Conservation (phyloP, 2,329 filamentous ascomycete genomes). For the Pseudocercospora crystallina region DNA sequence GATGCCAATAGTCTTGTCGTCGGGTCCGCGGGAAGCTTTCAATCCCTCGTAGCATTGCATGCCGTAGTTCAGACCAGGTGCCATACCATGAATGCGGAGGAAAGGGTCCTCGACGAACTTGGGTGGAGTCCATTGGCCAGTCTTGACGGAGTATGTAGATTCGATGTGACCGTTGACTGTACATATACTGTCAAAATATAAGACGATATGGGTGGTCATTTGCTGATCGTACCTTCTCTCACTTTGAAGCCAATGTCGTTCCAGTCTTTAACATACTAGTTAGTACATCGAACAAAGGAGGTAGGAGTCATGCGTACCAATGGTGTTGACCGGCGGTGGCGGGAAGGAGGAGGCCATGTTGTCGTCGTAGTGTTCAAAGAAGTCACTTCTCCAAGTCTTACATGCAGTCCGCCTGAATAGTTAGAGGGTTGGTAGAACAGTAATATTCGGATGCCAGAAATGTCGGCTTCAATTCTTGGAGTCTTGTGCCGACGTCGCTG, state of each 20-base stretch:
- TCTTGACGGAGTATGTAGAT: constrained; percentile 74
- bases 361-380: not conserved
- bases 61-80: constrained; percentile 92
- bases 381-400: no score
- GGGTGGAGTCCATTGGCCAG: constrained; percentile 74
- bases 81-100: constrained; percentile 90
- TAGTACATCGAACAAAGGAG: constrained; percentile 6
- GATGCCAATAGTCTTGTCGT: constrained; percentile 69
- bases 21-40: constrained; percentile 84
- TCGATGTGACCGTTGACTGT: constrained; percentile 89
- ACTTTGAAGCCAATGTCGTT: constrained; percentile 88
- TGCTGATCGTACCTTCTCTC: constrained; percentile 68
- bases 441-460: no score
- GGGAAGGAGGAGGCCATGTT: constrained; percentile 57
- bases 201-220: not conserved
- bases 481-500: no score
- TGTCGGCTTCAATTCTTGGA: no score
- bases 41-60: constrained; percentile 98
- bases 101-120: constrained; percentile 79
- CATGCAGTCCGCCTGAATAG: no score
- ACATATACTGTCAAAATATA: not conserved
- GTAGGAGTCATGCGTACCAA: constrained; percentile 50
- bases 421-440: no score
- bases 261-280: constrained; percentile 65
- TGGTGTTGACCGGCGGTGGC: constrained; percentile 73